phyloP scores from a whole-genome alignment of 2,329 filamentous ascomycete species.

The Scedosporium boydii region DNA sequence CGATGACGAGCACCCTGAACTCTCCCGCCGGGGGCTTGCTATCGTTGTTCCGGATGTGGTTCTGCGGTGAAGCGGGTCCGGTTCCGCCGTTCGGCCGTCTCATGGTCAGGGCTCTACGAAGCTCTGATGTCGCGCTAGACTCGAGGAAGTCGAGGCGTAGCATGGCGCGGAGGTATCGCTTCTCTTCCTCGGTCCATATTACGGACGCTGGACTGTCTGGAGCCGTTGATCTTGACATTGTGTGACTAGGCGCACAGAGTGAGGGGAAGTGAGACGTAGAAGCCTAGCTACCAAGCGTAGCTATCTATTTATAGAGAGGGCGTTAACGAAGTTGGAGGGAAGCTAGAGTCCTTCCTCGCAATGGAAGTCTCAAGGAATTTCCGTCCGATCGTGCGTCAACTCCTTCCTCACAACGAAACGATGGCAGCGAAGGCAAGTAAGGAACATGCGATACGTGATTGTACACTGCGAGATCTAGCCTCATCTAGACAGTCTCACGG shows the following conservation, averaged over 20 bases:
- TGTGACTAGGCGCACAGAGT: not conserved
- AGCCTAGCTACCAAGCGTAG: not conserved
- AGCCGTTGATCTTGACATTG: not conserved
- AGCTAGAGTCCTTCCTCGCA: too few relatives aligned
- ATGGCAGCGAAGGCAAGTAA: not conserved
- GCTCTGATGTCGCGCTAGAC: conserved; percentile 13
- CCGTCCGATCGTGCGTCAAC: not conserved
- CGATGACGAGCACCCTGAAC: conserved; percentile 28
- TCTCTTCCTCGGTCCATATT: conserved; percentile 29
- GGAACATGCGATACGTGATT: not conserved
- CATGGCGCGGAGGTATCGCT: conserved; percentile 28
- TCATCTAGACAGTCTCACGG: not conserved
- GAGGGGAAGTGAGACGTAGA: not conserved
- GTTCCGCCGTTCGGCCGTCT: conserved; percentile 1
- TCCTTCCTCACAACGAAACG: not conserved
- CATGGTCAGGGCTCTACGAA: conserved; percentile 8
- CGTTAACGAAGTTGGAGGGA: too few relatives aligned
- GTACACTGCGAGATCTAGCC: not conserved
- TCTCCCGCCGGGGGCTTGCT: conserved; percentile 19
- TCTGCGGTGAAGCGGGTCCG: not conserved
- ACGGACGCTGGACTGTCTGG: conserved; percentile 12
- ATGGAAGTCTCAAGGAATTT: not conserved
- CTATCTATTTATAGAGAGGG: too few relatives aligned
- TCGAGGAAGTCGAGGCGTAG: conserved; percentile 26
- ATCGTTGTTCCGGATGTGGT: conserved; percentile 2